Evolutionary conservation across 805 yeast genomes (phyloP).

Genomic region (Saccharomycopsis sp.): DNA sequence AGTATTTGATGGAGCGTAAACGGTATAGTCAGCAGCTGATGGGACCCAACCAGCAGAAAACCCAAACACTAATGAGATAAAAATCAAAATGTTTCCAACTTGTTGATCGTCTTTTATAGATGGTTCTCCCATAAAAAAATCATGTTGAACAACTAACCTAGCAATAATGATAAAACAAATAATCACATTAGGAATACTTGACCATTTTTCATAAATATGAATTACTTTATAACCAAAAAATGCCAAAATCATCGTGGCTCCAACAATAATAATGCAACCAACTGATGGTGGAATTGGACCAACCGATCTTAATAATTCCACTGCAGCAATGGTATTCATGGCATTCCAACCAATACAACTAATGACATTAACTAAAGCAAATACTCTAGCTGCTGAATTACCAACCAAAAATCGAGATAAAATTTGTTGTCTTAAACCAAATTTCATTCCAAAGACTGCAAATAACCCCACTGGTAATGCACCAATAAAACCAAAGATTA

Average conservation of each 20-base stretch:
- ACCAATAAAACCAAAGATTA: conserved; percentile 70
- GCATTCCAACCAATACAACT: conserved; percentile 97
- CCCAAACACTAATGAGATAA: conserved; percentile 77
- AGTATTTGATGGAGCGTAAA: conserved; percentile 65
- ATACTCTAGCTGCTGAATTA: conserved; percentile 60
- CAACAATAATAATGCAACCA: conserved; percentile 65
- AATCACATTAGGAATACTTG: conserved; percentile 76
- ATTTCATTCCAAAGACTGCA: conserved; percentile 72
- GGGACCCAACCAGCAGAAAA: conserved; percentile 94
- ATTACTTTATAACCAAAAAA: conserved; percentile 79
- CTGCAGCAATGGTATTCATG: conserved; percentile 81
- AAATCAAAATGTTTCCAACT: conserved; percentile 72
- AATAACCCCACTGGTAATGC: conserved; percentile 71
- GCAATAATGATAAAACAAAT: conserved; percentile 72
- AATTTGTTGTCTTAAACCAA: conserved; percentile 85
- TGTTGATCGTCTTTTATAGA: conserved; percentile 48
- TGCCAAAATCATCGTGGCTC: conserved; percentile 60
- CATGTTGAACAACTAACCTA: conserved; percentile 56
- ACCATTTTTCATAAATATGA: conserved; percentile 73
- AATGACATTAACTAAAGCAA: conserved; percentile 64
- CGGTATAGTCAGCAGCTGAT: conserved; percentile 89
- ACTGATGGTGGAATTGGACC: conserved; percentile 76
- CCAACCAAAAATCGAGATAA: conserved; percentile 73
- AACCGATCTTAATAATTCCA: conserved; percentile 63
- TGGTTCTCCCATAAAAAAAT: conserved; percentile 46